These are phyloP conservation scores for Lodderomyces margitis DNA, from an alignment of 1,139 yeast genomes.

Conservation along the genomic window DNA sequence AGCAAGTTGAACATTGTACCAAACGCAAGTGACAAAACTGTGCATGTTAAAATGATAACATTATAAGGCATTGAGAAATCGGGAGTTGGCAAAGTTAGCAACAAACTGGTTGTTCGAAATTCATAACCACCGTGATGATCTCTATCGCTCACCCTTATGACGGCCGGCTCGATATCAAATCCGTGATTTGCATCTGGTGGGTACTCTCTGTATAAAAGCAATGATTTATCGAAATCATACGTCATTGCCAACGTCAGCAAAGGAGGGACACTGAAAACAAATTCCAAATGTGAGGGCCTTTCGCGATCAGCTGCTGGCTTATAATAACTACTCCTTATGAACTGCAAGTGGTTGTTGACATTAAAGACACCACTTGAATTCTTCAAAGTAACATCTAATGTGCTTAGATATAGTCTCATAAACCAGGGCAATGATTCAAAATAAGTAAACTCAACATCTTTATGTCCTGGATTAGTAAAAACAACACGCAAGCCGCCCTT, in stretches of 20 bases:
- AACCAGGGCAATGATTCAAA: conserved; percentile 94
- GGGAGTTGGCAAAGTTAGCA: conserved; percentile 90
- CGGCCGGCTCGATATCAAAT: conserved; percentile 89
- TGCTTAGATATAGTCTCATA: conserved; percentile 77
- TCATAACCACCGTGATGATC: conserved; percentile 41
- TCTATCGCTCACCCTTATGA: conserved; percentile 53
- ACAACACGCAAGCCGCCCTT: conserved; percentile 84
- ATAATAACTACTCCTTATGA: conserved; percentile 56
- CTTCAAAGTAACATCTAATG: conserved; percentile 38
- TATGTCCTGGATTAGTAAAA: conserved; percentile 60
- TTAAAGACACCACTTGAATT: conserved; percentile 22
- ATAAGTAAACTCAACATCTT: conserved; percentile 53
- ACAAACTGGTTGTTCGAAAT: conserved; percentile 77
- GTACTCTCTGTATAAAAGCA: conserved; percentile 83
- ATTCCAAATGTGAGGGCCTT: conserved; percentile 83
- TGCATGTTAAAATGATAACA: conserved; percentile 90
- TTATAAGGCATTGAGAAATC: conserved; percentile 99
- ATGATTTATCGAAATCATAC: conserved; percentile 83
- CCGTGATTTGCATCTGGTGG: conserved; percentile 99
- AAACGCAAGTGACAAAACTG: conserved; percentile 88
- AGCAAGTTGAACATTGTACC: conserved; percentile 82
- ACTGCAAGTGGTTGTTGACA: conserved; percentile 13
- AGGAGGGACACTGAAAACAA: conserved; percentile 64
- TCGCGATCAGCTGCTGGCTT: conserved; percentile 77
- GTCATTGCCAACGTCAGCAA: conserved; percentile 59